phyloP scores from a whole-genome alignment of 371 early-diverging fungal genomes.

The Parasitella parasitica region DNA sequence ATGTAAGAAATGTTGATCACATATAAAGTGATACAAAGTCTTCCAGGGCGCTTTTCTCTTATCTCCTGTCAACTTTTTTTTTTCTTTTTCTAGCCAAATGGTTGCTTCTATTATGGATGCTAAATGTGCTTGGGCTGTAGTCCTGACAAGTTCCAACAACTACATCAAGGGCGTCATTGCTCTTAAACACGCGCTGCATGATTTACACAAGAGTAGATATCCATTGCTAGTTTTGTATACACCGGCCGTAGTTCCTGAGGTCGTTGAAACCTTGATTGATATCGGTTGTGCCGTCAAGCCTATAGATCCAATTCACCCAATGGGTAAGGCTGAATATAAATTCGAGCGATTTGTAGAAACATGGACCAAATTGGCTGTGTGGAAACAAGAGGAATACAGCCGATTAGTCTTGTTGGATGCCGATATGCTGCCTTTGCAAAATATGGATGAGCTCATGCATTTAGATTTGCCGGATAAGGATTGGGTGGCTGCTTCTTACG shows the following conservation, averaged over 20 bases:
- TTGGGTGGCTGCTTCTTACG: constrained; percentile 48
- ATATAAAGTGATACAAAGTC: not conserved
- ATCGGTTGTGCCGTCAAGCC: constrained; percentile 70
- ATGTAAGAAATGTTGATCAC: not conserved
- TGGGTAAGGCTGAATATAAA: constrained; percentile 60
- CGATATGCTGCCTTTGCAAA: constrained; percentile 77
- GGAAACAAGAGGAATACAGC: constrained; percentile 64
- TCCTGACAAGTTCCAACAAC: constrained; percentile 64
- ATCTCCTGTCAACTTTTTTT: not conserved
- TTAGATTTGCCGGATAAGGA: constrained; percentile 20
- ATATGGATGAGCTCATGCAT: constrained; percentile 73
- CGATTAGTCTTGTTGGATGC: constrained; percentile 83
- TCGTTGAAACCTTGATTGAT: constrained; percentile 45
- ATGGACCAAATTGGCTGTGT: constrained; percentile 86
- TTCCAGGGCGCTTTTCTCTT: not conserved
- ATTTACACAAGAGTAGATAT: constrained; percentile 56
- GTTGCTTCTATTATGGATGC: not conserved
- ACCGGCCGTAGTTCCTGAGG: constrained; percentile 42
- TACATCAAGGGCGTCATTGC: constrained; percentile 84
- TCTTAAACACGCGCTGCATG: constrained; percentile 72
- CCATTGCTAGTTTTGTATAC: constrained; percentile 73
- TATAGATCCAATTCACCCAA: constrained; percentile 70
- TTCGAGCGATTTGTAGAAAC: constrained; percentile 53
- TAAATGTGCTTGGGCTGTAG: constrained; percentile 60
- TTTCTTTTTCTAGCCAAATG: too few species aligned